These are phyloP conservation scores for Diutina neorugosa DNA, from an alignment of 1,139 yeast species.

Conservation along the genomic window DNA sequence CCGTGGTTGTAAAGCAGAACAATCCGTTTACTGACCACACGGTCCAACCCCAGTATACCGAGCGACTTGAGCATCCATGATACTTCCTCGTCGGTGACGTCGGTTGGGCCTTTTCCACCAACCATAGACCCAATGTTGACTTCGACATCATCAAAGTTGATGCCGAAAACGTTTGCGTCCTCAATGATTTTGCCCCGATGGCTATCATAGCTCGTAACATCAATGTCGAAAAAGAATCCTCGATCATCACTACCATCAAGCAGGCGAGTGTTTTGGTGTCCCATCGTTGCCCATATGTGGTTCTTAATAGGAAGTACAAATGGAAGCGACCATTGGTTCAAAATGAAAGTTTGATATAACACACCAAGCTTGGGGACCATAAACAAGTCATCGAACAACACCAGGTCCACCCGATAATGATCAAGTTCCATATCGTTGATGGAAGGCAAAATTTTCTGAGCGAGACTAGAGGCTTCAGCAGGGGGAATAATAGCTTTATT, in stretches of 20 bases:
- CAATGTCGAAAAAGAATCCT: constrained; percentile 20
- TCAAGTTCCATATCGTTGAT: constrained; percentile 16
- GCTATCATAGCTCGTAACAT: constrained; percentile 16
- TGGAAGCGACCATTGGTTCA: constrained; percentile 30
- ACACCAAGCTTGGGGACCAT: constrained; percentile 22
- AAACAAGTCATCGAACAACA: constrained; percentile 2
- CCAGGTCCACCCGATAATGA: not conserved
- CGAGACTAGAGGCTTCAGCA: constrained; percentile 43
- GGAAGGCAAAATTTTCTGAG: constrained; percentile 24
- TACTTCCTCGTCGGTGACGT: constrained; percentile 37
- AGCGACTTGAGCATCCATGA: constrained; percentile 47
- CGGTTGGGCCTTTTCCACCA: constrained; percentile 31
- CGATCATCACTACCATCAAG: constrained; percentile 17
- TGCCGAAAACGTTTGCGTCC: constrained; percentile 35
- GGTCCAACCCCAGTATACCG: constrained; percentile 33
- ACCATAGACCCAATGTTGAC: constrained; percentile 41
- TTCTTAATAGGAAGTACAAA: constrained; percentile 23
- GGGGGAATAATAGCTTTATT: constrained; percentile 48
- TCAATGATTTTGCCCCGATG: constrained; percentile 31
- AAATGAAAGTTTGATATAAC: constrained; percentile 25
- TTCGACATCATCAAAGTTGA: constrained; percentile 40
- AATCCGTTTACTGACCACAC: constrained; percentile 47
- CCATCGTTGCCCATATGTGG: constrained; percentile 22
- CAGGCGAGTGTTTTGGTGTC: constrained; percentile 11
- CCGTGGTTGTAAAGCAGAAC: constrained; percentile 32